These are phyloP conservation scores for Solanum ossicruentum DNA, from an alignment of 257 asterid species.

Conservation along the genomic window DNA sequence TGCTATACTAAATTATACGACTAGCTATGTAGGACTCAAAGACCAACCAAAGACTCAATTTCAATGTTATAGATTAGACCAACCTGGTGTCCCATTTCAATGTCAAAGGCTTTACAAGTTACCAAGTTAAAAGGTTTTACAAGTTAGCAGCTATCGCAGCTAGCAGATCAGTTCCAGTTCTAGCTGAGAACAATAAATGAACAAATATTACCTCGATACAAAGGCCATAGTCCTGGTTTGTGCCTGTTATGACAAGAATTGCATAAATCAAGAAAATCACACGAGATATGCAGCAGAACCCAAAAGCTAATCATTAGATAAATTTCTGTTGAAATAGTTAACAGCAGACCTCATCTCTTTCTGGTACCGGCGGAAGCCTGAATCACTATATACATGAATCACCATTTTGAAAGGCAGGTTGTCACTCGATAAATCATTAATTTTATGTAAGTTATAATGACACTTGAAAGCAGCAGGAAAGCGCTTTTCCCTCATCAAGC, in stretches of 20 bases:
- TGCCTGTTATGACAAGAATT: conserved; percentile 35
- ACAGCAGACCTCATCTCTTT: conserved; percentile 78
- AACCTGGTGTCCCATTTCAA: background rate
- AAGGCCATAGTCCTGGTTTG: conserved; percentile 88
- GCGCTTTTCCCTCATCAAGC: conserved; percentile 69
- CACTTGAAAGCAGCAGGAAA: conserved; percentile 81
- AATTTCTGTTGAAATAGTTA: background rate
- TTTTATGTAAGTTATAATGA: conserved; percentile 66
- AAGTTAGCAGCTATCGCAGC: background rate
- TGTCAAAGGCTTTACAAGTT: background rate
- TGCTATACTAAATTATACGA: background rate
- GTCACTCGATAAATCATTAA: conserved; percentile 42
- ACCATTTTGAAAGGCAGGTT: conserved; percentile 89
- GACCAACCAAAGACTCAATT: background rate
- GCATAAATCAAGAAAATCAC: background rate
- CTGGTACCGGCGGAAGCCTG: conserved; percentile 84
- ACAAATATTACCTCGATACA: conserved; percentile 71
- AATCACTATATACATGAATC: conserved; percentile 85
- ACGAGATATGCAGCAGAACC: background rate
- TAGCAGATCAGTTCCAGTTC: background rate
- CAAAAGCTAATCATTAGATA: background rate
- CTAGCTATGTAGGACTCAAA: background rate
- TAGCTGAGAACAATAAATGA: background rate
- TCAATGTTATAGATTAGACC: background rate
- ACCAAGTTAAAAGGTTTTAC: background rate